Evolutionary conservation across 371 early-diverging fungal species (phyloP).

Genomic region (Mortierella sp.): DNA sequence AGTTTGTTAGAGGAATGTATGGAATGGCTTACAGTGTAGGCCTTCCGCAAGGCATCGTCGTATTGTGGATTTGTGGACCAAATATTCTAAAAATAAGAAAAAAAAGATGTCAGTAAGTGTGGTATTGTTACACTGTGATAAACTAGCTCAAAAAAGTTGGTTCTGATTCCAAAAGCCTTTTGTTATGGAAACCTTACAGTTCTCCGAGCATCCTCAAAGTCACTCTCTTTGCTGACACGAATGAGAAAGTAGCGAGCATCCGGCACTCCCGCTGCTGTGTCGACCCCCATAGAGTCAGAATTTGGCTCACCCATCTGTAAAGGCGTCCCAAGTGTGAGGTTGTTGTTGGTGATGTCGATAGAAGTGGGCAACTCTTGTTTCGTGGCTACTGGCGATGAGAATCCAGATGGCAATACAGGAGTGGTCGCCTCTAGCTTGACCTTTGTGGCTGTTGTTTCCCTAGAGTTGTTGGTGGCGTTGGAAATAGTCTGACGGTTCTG

Average conservation of each 20-base stretch:
- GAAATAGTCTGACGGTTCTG: background rate
- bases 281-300: too few species aligned
- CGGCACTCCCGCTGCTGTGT: background rate
- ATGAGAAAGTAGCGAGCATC: conserved; percentile 4
- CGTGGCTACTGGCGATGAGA: background rate
- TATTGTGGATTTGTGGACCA: conserved; percentile 44
- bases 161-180: background rate
- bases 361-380: background rate
- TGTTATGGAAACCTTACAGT: background rate
- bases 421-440: background rate
- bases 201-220: conserved; percentile 7
- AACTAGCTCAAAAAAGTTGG: background rate
- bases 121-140: background rate
- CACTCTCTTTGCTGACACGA: background rate
- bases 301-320: background rate
- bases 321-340: background rate
- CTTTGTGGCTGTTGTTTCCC: background rate
- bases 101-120: background rate
- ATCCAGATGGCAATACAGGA: background rate
- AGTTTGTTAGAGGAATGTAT: background rate
- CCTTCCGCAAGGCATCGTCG: conserved; percentile 15
- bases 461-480: background rate
- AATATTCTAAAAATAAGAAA: conserved; percentile 9
- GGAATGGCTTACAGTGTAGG: conserved; percentile 20
- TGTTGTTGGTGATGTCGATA: background rate